Evolutionary conservation across 371 early-diverging fungal species (phyloP), one percentile per base, ranked within the genome.

Genomic region (Lichtheimia ornata): DNA sequence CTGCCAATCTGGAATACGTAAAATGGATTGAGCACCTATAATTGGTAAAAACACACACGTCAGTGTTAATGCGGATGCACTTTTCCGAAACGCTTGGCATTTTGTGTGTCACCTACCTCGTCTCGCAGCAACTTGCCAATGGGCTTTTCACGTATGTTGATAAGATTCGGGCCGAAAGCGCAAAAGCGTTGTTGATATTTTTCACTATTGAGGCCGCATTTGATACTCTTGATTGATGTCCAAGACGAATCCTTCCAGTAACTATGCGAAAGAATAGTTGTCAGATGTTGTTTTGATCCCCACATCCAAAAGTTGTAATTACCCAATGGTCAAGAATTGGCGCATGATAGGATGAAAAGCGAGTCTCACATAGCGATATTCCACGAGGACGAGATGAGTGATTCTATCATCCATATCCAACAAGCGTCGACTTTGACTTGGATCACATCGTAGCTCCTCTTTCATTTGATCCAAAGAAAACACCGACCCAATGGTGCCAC

Each of bases 1-100:
- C 91, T 91, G 44, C 90, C 90, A 18, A 93, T 87, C 74, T 97
- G 97, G 67, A 98, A 97, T 42, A 97, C 84, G 72, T 94, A 97
- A 71, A 98, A 97, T 1, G 99, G 99, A 73, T 97, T 76, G 17
- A 86, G 56, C 4, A 82, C 74, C 61, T 77, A 49, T 40, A 20
- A 43, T n/a, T 22, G 57, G 40, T 41, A 56, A 11, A 56, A 18
- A 43, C 4, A 56, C 30, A 27, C n/a, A 18, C 22, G 20, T 40
- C 35, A 14, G 40, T 42, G 11, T 15, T 35, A 30, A 50, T 47
- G 35, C 35, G 56, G 57, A 40, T 15, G 44, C 14, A 44, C 25
- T 51, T n/a, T 17, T 14, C 9, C 17, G 35, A 35, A 35, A 35
- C 11, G 35, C 56, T 40, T 20, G 22, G 40, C 25, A 53, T 17